Evolutionary conservation across 495 filamentous ascomycete species (phyloP), one percentile per base, ranked within the genome.

Genomic region (Apiosordaria backusii): DNA sequence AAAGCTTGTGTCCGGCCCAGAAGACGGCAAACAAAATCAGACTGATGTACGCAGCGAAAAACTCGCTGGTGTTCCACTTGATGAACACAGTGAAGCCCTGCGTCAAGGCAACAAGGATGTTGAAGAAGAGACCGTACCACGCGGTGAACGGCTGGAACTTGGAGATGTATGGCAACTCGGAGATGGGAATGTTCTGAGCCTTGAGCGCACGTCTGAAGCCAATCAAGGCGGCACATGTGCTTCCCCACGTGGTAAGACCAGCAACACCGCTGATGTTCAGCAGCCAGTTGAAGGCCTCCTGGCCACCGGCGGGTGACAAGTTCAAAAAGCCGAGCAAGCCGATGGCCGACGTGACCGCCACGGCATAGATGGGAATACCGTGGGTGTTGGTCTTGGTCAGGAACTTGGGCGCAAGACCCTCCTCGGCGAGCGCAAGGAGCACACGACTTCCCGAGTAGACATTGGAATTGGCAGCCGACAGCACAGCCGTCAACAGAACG

Each of bases 1-100:
- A 61, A 9, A 81, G n/a, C 77, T 89, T 89, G 75, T 88, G 86
- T 10, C 85, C 86, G 0, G 81, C 22, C 63, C 84, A 88, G 18
- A 89, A 72, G 21, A 85, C 80, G 40, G 82, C 74, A 29, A 87
- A 90, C 23, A 90, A 68, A 54, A 89, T 87, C 52, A 90, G 68
- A 65, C 84, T 87, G 61, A 88, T 78, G 64, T 90, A 90, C 7
- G 82, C 79, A 15, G 84, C 83, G 63, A 89, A 88, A 68, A 89
- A 89, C 22, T 78, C 74, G 71, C 78, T 75, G 10, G 82, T 80
- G 63, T 75, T 73, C 85, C 89, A 92, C 61, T 73, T 71, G 55
- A 91, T 86, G 74, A 89, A 92, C 3, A 82, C 77, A 4, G 84
- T 88, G 74, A 92, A 92, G 4, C 89, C 89, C 73, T 90, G 87